These are phyloP conservation scores for Neurospora sp. DNA, from an alignment of 495 filamentous ascomycete species.

Conservation along the genomic window DNA sequence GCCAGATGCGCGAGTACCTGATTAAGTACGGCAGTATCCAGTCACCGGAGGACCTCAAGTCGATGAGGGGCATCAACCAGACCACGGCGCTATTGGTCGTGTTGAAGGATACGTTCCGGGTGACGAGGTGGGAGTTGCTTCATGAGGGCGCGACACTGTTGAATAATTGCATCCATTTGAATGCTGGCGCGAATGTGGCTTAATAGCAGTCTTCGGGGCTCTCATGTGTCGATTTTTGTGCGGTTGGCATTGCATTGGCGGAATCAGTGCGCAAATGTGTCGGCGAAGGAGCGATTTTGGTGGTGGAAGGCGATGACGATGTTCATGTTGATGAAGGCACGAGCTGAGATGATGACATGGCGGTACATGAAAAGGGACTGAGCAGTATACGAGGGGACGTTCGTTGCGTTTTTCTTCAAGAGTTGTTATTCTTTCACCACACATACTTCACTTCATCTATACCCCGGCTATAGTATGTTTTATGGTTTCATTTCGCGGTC, in stretches of 20 bases:
- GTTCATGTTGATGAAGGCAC: not conserved
- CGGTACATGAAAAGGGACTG: not conserved
- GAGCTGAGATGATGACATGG: not conserved
- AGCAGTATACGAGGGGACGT: not conserved
- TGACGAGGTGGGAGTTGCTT: constrained; percentile 83
- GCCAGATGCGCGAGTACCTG: constrained; percentile 73
- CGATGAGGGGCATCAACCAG: constrained; percentile 65
- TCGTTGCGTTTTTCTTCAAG: not conserved
- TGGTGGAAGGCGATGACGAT: not conserved
- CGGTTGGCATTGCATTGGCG: not conserved
- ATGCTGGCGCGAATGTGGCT: constrained; percentile 21
- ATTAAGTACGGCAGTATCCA: constrained; percentile 59
- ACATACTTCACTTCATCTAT: not conserved
- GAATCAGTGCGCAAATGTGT: not conserved
- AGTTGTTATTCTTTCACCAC: not conserved
- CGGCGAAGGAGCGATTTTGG: not conserved
- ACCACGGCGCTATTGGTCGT: constrained; percentile 78
- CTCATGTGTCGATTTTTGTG: not conserved
- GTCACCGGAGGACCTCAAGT: constrained; percentile 73
- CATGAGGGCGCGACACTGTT: constrained; percentile 76
- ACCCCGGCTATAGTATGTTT: not conserved
- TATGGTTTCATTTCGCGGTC: not conserved
- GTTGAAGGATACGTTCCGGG: constrained; percentile 67
- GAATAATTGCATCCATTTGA: constrained; percentile 60
- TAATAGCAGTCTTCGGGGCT: not conserved